Base-by-base conservation (phyloP, 139 green algal genomes). In the Coelastrella sp. region DNA sequence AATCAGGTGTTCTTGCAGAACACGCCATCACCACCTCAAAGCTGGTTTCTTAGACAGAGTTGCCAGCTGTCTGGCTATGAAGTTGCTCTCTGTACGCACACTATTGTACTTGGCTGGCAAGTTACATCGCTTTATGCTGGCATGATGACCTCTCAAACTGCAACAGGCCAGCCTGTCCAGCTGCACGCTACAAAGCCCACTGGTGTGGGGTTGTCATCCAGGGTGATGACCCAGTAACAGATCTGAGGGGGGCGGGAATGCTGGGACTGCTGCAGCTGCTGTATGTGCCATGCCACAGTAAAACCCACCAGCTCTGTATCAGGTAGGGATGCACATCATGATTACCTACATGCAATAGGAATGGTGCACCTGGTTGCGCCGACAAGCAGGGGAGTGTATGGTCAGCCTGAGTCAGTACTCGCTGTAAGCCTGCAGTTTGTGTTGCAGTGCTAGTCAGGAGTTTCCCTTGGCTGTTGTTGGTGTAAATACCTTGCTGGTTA, bases 161-260 rank as follows among this genome's bases (percentile, higher is more conserved):
- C 45, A 0, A 13, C 83, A 91, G 84, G 79, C 84, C 82, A 87
- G 35, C 64, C 8, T 45, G 37, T 3, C 41, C 75, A 13, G 60
- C 69, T 32, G 75, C 88, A 8, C 84, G 88, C 34, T 90, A 84
- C 60, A 89, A 90, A 17, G 41, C 64, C 0, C 93, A 96, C 82
- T 96, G 93, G 93, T 85, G 81, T 13, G 81, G 90, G 1, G 13
- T 96, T 0, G 93, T 92, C 4, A 95, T 94, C 63, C 93, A 96
- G 63, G 93, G 93, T 35, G 66, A 89, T 5, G 92, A 96, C 82
- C 93, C 93, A 25, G 88, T 89, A 34, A 96, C 93, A 27, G 93
- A 96, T 84, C 83, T 94, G 75, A 79, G 93, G n/a, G 85, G 87
- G 19, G 91, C 85, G 32, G 93, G 93, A 43, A 85, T 95, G 79